Conservation (phyloP, 2,329 filamentous ascomycete species). For the Aspergillus bombycis region DNA sequence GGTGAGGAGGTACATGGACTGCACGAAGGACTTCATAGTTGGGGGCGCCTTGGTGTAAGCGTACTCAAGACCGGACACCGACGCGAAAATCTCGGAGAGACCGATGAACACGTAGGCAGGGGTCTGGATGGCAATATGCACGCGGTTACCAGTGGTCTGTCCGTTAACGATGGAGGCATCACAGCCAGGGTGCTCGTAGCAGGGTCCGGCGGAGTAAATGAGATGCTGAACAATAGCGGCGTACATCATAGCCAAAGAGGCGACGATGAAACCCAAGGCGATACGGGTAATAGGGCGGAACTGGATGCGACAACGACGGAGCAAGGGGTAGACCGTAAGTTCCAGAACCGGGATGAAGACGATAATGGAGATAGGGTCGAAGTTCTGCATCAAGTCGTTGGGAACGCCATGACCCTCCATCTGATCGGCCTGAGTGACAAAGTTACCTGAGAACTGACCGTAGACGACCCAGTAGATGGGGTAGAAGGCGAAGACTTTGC, state of each 20-base stretch:
- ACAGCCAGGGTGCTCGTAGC: conserved; percentile 49
- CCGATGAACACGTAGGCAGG: conserved; percentile 51
- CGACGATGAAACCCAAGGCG: conserved; percentile 69
- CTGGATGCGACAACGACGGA: conserved; percentile 64
- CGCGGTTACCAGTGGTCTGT: conserved; percentile 38
- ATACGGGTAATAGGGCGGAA: conserved; percentile 80
- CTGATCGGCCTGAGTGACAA: conserved; percentile 65
- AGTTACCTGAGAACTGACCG: conserved; percentile 68
- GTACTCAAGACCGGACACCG: conserved; percentile 71
- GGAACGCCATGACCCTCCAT: conserved; percentile 71
- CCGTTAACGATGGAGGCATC: conserved; percentile 37
- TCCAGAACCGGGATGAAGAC: conserved; percentile 76
- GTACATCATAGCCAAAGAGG: conserved; percentile 64
- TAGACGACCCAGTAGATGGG: conserved; percentile 72
- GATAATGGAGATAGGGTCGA: conserved; percentile 75
- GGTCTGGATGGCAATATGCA: conserved; percentile 50
- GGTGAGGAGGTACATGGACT: conserved; percentile 61
- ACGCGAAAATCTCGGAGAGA: conserved; percentile 62
- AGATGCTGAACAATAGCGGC: conserved; percentile 60
- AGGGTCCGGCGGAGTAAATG: conserved; percentile 59
- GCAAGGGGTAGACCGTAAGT: conserved; percentile 67
- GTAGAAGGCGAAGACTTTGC: conserved; percentile 72
- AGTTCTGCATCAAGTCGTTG: conserved; percentile 76
- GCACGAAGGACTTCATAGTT: conserved; percentile 67
- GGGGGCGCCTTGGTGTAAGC: conserved; percentile 73